Percentiles rank a stretch among this genome's conserved stretches.
These are phyloP conservation scores for Cryptococcus sp. DNA, from an alignment of 1,284 basidiomycete genomes.

Conservation along the genomic window DNA sequence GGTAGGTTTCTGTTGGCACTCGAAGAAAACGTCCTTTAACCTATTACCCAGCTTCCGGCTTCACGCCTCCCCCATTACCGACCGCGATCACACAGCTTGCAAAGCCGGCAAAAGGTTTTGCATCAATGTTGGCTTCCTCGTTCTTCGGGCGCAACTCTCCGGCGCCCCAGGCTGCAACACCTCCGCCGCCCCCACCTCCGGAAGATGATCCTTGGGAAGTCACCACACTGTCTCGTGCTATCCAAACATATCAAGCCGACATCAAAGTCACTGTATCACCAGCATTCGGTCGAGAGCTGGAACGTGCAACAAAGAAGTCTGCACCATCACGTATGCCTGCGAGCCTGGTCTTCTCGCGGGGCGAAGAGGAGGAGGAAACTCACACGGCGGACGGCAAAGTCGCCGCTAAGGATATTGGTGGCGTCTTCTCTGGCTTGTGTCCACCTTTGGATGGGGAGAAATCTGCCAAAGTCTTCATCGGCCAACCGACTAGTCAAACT, in stretches of 20 bases:
- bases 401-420: constrained; percentile 64
- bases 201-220: constrained; percentile 61
- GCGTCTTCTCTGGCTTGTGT: constrained; percentile 81
- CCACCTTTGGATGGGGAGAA: constrained; percentile 71
- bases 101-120: constrained; percentile 64
- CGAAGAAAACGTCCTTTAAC: too few relatives aligned
- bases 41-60: constrained; percentile 64
- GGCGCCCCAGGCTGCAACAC: constrained; percentile 53
- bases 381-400: constrained; percentile 63
- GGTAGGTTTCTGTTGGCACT: constrained; percentile 22
- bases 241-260: constrained; percentile 81
- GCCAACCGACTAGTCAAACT: constrained; percentile 71
- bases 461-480: constrained; percentile 43
- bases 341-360: constrained; percentile 87
- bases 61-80: constrained; percentile 49
- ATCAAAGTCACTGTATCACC: constrained; percentile 72
- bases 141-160: constrained; percentile 56
- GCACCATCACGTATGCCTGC: constrained; percentile 77
- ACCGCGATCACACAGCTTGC: constrained; percentile 28
- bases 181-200: constrained; percentile 42
- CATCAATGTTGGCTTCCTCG: constrained; percentile 68
- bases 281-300: constrained; percentile 74
- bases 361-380: constrained; percentile 75
- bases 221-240: constrained; percentile 66
- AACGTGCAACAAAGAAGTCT: constrained; percentile 93